Evolutionary conservation across 2,329 filamentous ascomycete genomes (phyloP).

Genomic region (Hyphodiscus sp.): DNA sequence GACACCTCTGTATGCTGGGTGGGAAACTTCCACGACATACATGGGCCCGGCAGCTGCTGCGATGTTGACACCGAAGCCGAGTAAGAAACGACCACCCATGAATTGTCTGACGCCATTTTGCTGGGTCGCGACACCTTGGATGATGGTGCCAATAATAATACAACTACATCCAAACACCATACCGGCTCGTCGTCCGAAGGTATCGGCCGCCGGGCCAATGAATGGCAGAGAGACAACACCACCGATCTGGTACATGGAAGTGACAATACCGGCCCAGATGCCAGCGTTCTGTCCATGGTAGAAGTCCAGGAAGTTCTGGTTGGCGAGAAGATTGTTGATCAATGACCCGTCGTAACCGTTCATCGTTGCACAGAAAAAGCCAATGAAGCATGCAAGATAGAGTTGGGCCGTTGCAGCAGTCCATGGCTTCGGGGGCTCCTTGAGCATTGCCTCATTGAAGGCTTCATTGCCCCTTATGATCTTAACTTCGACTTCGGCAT

Average conservation of each 20-base stretch:
- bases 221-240: conserved; percentile 41
- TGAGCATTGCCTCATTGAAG: conserved; percentile 47
- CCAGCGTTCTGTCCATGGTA: conserved; percentile 38
- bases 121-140: conserved; percentile 36
- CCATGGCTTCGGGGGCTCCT: conserved; percentile 42
- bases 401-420: conserved; percentile 35
- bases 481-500: conserved; percentile 31
- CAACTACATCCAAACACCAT: conserved; percentile 40
- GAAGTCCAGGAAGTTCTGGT: conserved; percentile 34
- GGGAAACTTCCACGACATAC: conserved; percentile 42
- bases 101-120: conserved; percentile 34
- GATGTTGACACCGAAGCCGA: conserved; percentile 50
- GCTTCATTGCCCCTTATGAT: conserved; percentile 46
- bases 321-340: conserved; percentile 43
- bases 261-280: conserved; percentile 43
- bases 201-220: conserved; percentile 41
- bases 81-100: conserved; percentile 52
- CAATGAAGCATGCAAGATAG: conserved; percentile 40
- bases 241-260: conserved; percentile 47
- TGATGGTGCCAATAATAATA: conserved; percentile 40
- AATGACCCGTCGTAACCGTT: conserved; percentile 47
- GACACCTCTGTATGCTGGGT: conserved; percentile 40
- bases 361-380: conserved; percentile 45
- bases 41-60: conserved; percentile 40
- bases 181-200: conserved; percentile 40